Base-by-base conservation (phyloP, 129 eudicot genomes). In the Flaveria ramosissima region DNA sequence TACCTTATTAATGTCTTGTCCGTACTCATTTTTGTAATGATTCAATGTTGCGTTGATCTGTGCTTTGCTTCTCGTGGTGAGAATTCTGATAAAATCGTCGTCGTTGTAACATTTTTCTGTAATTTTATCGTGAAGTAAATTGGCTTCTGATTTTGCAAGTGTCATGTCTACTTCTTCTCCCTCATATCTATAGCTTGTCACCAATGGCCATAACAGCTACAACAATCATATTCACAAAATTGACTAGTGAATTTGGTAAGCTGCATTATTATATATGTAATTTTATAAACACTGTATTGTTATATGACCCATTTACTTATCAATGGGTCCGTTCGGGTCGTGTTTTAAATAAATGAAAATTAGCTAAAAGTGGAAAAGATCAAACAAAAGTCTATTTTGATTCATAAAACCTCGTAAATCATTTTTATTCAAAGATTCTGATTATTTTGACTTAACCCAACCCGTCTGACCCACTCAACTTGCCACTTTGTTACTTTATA, bases 21-120 rank as follows among this genome's bases (percentile, higher is more conserved):
- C 96, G 77, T 84, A 89, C 45, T 85, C 77, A 43, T 91, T 82
- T 70, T 87, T 94, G 93, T 91, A 94, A n/a, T 88, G 86, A 71
- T 94, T 94, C 66, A 94, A 71, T 7, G 98, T 91, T 59, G 98
- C 97, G 27, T 86, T 84, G 72, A 94, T 72, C 24, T 94, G 98
- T 6, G 87, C 78, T 73, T 94, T 94, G 87, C 98, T 94, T 76
- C 98, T 89, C 13, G 98, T 91, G 78, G 92, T 56, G 52, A 94
- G 61, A 71, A 94, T 86, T 57, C 97, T 79, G 8, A 94, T 87
- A 39, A 94, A 46, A 42, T 91, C 98, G 12, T 94, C 98, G 24
- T 92, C 85, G 52, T 53, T 73, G 46, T 88, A 89, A 19, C 69
- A 84, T 63, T 87, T 86, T 1, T 83, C 88, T 1, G 66, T 61